A percentile compares a stretch with the other conserved stretches of the same genome.
These are phyloP conservation scores for Hypoxylon rickii DNA, from an alignment of 495 filamentous ascomycete genomes.

Conservation along the genomic window DNA sequence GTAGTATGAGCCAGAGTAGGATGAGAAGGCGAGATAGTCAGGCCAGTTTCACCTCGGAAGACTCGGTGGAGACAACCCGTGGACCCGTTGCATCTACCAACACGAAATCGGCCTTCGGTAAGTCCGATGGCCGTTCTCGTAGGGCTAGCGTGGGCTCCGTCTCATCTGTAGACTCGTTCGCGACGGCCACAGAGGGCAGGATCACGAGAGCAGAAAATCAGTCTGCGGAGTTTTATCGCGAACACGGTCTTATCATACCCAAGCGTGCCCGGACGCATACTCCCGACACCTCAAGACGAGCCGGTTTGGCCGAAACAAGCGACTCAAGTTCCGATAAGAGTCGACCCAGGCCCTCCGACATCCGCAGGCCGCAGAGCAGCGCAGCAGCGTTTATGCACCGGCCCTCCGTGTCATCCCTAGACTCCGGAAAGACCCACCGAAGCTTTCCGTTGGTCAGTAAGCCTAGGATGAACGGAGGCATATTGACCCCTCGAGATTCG, in stretches of 20 bases:
- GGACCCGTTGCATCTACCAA: constrained; percentile 45
- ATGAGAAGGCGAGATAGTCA: constrained; percentile 56
- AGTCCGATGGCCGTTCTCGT: constrained; percentile 48
- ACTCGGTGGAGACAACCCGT: constrained; percentile 77
- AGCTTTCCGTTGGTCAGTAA: constrained; percentile 59
- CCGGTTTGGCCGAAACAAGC: constrained; percentile 41
- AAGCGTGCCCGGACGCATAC: constrained; percentile 38
- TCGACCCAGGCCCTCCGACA: constrained; percentile 26
- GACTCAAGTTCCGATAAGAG: constrained; percentile 38
- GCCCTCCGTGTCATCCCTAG: constrained; percentile 54
- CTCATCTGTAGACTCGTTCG: constrained; percentile 80
- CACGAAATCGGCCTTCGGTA: constrained; percentile 17
- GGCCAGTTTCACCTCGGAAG: constrained; percentile 63
- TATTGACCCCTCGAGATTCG: constrained; percentile 45
- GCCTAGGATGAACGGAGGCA: constrained; percentile 48
- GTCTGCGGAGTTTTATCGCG: constrained; percentile 22
- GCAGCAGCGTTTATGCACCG: constrained; percentile 46
- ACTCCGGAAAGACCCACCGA: constrained; percentile 53
- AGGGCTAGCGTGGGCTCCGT: constrained; percentile 68
- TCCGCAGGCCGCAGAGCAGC: constrained; percentile 46
- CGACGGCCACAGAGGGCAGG: constrained; percentile 75
- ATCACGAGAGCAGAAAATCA: constrained; percentile 33
- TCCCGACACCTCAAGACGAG: constrained; percentile 37
- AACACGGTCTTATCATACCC: constrained; percentile 29
- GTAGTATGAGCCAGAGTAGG: constrained; percentile 60